phyloP scores from a whole-genome alignment of 2,329 filamentous ascomycete species.

The Cladosporium cucumerinum region DNA sequence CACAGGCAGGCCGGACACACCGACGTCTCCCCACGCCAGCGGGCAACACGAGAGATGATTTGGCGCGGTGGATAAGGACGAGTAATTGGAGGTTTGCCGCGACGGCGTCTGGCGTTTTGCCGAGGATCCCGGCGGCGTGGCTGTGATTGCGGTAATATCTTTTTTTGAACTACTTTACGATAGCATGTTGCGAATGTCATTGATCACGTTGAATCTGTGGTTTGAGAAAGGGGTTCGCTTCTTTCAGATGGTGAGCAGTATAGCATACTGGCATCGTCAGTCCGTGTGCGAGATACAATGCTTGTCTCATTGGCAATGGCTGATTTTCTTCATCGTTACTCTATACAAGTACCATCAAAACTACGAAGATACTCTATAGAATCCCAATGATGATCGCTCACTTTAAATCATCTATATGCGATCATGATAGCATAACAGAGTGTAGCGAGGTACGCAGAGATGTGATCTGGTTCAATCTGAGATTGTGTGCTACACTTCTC shows the following conservation, averaged over 20 bases:
- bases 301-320: not conserved
- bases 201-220: constrained; percentile 12
- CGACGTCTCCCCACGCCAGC: not conserved
- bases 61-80: not conserved
- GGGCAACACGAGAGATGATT: not conserved
- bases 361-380: not conserved
- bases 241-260: not conserved
- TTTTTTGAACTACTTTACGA: constrained; percentile 12
- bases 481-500: not conserved
- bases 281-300: not conserved
- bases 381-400: not conserved
- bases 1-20: not conserved
- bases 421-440: not conserved
- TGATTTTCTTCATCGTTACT: not conserved
- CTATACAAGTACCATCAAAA: not conserved
- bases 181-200: constrained; percentile 16
- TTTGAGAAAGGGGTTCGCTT: not conserved
- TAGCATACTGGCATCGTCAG: not conserved
- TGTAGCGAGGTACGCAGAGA: too few relatives aligned
- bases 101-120: constrained; percentile 15
- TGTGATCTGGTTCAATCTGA: not conserved
- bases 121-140: not conserved
- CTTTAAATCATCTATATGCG: not conserved
- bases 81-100: constrained; percentile 12
- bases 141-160: constrained; percentile 12